Percentiles rank a stretch among this genome's conserved stretches.
Evolutionary conservation across 495 filamentous ascomycete genomes (phyloP).

Genomic region (Endocarpon pusillum): DNA sequence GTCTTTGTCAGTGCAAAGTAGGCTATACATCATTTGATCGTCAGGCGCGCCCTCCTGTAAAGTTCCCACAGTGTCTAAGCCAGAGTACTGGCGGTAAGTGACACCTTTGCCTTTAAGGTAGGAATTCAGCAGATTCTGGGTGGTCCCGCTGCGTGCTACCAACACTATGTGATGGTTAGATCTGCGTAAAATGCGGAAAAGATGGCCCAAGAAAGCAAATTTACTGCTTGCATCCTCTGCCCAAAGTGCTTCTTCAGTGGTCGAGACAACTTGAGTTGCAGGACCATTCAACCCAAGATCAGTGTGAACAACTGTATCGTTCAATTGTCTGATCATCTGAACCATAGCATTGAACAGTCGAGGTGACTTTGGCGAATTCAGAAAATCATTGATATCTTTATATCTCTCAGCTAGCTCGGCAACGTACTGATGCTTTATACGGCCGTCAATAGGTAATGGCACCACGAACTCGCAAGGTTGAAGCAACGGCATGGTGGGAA

Average conservation of each 20-base stretch:
- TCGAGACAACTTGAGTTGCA: slow-evolving; percentile 18
- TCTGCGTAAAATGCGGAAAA: slow-evolving; percentile 26
- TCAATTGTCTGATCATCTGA: slow-evolving; percentile 23
- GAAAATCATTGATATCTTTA: not conserved
- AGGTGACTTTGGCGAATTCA: slow-evolving; percentile 11
- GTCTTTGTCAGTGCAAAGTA: slow-evolving; percentile 26
- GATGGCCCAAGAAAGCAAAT: slow-evolving; percentile 35
- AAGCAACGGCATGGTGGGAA: too few relatives aligned
- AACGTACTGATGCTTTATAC: not conserved
- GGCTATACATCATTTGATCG: slow-evolving; percentile 28
- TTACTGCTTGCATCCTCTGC: slow-evolving; percentile 39
- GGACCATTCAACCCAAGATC: slow-evolving; percentile 30
- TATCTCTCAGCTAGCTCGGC: not conserved
- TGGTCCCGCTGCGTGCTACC: slow-evolving; percentile 23
- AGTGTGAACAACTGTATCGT: slow-evolving; percentile 33
- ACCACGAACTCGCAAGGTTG: too few relatives aligned
- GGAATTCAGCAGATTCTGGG: slow-evolving; percentile 31
- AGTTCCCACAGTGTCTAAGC: slow-evolving; percentile 20
- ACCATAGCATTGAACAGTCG: slow-evolving; percentile 18
- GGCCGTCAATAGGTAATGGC: too few relatives aligned
- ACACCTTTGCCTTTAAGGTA: slow-evolving; percentile 34
- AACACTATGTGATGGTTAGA: slow-evolving; percentile 31
- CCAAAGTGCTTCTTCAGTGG: slow-evolving; percentile 31
- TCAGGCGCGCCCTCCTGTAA: slow-evolving; percentile 21
- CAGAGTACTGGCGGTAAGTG: slow-evolving; percentile 23